phyloP scores from a whole-genome alignment of 208 protist genomes.

The Phytomonas sp. region DNA sequence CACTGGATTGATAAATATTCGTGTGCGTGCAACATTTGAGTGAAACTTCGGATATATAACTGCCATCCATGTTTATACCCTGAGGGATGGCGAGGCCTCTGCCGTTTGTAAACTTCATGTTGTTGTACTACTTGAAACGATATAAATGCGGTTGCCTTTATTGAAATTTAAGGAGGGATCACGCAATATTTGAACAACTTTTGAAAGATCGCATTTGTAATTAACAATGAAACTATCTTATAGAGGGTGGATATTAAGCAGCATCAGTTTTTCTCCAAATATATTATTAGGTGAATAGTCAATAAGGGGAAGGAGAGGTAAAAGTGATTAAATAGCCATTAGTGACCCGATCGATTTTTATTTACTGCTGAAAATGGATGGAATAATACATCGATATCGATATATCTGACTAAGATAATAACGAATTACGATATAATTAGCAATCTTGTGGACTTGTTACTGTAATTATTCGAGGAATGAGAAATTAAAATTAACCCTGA shows the following conservation, averaged over 20 bases:
- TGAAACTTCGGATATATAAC: neutral
- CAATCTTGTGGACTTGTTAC: neutral
- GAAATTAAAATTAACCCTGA: neutral
- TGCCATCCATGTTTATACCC: neutral
- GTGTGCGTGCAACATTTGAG: neutral
- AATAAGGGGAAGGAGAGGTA: neutral
- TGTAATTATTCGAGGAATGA: neutral
- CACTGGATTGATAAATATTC: neutral
- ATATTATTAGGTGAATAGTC: neutral
- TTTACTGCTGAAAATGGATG: neutral
- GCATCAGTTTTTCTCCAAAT: neutral
- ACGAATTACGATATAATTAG: neutral
- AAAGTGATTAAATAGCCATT: too few relatives aligned
- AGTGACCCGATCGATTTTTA: neutral
- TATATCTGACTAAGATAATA: slow-evolving; percentile 7
- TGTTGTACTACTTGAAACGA: neutral
- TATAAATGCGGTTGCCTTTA: neutral
- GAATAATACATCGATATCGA: neutral
- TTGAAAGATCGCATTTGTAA: neutral
- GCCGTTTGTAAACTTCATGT: neutral
- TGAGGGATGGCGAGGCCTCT: neutral
- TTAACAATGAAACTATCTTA: neutral
- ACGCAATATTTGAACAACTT: neutral
- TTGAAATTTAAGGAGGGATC: neutral
- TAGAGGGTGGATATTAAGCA: neutral